Percentiles rank a stretch among this genome's conserved stretches.
Conservation (phyloP, 23 red algal genomes). For the Gracilaria vermiculophylla region DNA sequence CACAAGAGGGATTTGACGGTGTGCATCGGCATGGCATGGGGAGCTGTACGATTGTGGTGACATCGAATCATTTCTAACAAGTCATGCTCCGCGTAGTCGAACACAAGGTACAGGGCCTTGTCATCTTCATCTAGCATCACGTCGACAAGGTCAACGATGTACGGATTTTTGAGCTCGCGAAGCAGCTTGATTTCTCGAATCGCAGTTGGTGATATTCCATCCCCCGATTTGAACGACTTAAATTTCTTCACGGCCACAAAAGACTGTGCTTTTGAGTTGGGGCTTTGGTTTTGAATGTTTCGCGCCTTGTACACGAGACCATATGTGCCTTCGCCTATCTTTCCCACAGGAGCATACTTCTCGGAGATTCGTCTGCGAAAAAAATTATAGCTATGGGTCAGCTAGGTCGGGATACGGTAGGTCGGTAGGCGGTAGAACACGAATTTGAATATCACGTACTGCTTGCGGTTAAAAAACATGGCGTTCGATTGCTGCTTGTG, state of each 20-base stretch:
- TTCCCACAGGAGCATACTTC: conserved; percentile 79
- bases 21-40: conserved; percentile 64
- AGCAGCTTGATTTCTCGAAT: conserved; percentile 92
- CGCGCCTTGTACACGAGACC: conserved; percentile 91
- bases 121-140: conserved; percentile 80
- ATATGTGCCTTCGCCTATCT: conserved; percentile 92
- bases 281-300: conserved; percentile 31
- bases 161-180: conserved; percentile 73
- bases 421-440: neutral
- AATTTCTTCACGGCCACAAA: conserved; percentile 87
- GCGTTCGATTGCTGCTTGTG: neutral
- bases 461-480: conserved; percentile 28
- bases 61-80: conserved; percentile 87
- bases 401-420: neutral
- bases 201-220: conserved; percentile 88
- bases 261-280: conserved; percentile 39
- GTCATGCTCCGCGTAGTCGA: conserved; percentile 97
- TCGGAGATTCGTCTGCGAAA: conserved; percentile 60
- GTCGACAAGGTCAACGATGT: conserved; percentile 80
- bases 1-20: conserved; percentile 86
- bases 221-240: conserved; percentile 75
- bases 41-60: conserved; percentile 60
- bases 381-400: neutral
- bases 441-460: neutral
- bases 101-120: conserved; percentile 92